Conservation (phyloP, 75 land plant genomes). For the Sequoia sempervirens region DNA sequence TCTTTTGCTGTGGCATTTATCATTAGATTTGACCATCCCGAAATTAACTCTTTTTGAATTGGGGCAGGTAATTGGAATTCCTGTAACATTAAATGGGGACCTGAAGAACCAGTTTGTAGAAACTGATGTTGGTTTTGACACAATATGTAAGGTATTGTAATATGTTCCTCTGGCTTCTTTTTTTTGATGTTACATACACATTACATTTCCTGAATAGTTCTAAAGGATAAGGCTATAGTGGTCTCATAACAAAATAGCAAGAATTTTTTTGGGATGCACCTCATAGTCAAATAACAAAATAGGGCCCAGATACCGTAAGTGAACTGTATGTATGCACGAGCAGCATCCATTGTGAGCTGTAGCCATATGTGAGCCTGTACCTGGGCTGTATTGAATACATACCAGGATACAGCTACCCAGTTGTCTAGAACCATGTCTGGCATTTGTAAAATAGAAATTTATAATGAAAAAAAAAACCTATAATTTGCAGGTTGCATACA, state of each 20-base stretch:
- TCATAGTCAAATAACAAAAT: background rate
- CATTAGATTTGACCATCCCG: background rate
- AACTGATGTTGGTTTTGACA: constrained; percentile 95
- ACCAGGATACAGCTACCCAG: too few relatives aligned
- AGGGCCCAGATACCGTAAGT: background rate
- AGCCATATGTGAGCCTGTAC: too few relatives aligned
- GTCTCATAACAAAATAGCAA: background rate
- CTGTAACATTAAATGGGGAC: constrained; percentile 92
- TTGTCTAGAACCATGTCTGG: too few relatives aligned
- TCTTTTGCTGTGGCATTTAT: background rate
- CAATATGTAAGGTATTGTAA: constrained; percentile 84
- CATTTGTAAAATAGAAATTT: too few relatives aligned
- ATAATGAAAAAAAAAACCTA: too few relatives aligned
- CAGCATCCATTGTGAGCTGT: too few relatives aligned
- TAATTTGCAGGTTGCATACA: too few relatives aligned
- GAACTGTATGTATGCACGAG: too few relatives aligned
- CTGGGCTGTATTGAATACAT: too few relatives aligned
- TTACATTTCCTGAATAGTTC: background rate
- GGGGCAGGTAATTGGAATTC: constrained; percentile 89
- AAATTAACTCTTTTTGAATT: background rate
- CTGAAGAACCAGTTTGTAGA: constrained; percentile 98
- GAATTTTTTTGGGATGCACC: background rate
- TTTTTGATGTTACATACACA: background rate
- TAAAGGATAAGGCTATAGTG: background rate
- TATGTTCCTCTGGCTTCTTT: background rate